Evolutionary conservation across 2,329 filamentous ascomycete species (phyloP).

Genomic region (Aschersonia sp.): DNA sequence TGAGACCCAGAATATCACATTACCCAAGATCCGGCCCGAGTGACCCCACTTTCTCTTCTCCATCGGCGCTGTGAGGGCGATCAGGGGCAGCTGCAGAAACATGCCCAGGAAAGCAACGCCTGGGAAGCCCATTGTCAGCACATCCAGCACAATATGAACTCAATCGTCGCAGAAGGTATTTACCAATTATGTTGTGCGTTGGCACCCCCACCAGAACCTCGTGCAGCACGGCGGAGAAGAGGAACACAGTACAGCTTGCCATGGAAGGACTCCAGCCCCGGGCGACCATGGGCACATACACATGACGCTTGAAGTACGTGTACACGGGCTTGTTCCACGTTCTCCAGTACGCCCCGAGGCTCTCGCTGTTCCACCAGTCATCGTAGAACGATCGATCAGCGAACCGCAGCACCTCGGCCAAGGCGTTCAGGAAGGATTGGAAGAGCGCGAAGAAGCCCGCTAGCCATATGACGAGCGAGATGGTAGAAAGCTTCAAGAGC

Average conservation of each 20-base stretch:
- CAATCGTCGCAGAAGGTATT: slow-evolving; percentile 10
- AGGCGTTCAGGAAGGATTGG: slow-evolving; percentile 79
- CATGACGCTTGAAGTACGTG: slow-evolving; percentile 87
- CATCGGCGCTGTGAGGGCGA: slow-evolving; percentile 62
- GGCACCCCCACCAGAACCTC: slow-evolving; percentile 88
- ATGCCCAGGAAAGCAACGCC: slow-evolving; percentile 90
- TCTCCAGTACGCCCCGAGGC: slow-evolving; percentile 80
- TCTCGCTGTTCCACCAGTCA: slow-evolving; percentile 94
- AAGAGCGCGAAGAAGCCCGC: slow-evolving; percentile 95
- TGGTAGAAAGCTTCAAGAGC: slow-evolving; percentile 87
- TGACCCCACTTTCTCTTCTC: slow-evolving; percentile 60
- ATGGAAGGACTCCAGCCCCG: slow-evolving; percentile 59
- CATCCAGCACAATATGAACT: slow-evolving; percentile 1
- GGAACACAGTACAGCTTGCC: slow-evolving; percentile 72
- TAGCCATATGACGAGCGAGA: slow-evolving; percentile 91
- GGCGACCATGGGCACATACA: slow-evolving; percentile 77
- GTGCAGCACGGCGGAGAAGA: slow-evolving; percentile 77
- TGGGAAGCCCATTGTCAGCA: slow-evolving; percentile 13
- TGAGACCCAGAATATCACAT: slow-evolving; percentile 90
- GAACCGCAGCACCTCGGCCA: slow-evolving; percentile 81
- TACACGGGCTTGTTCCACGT: slow-evolving; percentile 98
- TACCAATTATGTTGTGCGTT: slow-evolving; percentile 84
- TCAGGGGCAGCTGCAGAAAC: slow-evolving; percentile 83
- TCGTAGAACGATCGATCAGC: slow-evolving; percentile 91
- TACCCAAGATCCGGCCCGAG: slow-evolving; percentile 68